Conservation (phyloP, 2,329 filamentous ascomycete species). For the Aspergillus sp. region DNA sequence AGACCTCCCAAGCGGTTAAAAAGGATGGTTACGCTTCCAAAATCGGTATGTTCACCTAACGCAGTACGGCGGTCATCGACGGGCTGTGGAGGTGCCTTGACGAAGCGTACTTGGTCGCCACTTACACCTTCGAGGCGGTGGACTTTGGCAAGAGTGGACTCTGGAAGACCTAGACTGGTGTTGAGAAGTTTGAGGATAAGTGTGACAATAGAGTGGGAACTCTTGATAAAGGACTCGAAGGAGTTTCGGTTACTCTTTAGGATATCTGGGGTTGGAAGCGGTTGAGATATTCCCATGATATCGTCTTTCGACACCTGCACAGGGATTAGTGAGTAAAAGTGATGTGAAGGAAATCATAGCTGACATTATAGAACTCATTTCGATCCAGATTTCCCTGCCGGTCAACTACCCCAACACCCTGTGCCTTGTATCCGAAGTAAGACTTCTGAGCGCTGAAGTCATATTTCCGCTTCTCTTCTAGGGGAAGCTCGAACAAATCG, state of each 20-base stretch:
- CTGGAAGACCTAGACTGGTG: conserved; percentile 42
- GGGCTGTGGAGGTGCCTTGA: conserved; percentile 51
- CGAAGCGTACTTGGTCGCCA: conserved; percentile 56
- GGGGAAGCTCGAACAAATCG: conserved; percentile 48
- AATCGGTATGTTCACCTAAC: conserved; percentile 57
- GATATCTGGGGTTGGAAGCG: conserved; percentile 45
- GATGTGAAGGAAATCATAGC: neutral
- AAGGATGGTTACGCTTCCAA: conserved; percentile 56
- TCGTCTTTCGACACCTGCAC: conserved; percentile 53
- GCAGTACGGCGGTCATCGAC: conserved; percentile 43
- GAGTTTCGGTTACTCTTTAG: conserved; percentile 36
- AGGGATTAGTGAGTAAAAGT: neutral
- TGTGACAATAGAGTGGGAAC: conserved; percentile 47
- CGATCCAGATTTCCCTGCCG: conserved; percentile 49
- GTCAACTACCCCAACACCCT: conserved; percentile 50
- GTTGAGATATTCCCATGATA: conserved; percentile 41
- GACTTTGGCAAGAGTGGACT: conserved; percentile 44
- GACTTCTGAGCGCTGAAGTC: conserved; percentile 52
- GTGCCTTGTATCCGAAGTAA: conserved; percentile 56
- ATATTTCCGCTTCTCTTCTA: conserved; percentile 55
- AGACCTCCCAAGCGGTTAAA: conserved; percentile 58
- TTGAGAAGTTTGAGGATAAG: conserved; percentile 49
- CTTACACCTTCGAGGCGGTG: conserved; percentile 46
- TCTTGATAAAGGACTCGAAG: conserved; percentile 46
- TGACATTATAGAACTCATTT: conserved; percentile 58